These are phyloP conservation scores for Quercus rubra DNA, from an alignment of 306 rosid species.

Conservation along the genomic window DNA sequence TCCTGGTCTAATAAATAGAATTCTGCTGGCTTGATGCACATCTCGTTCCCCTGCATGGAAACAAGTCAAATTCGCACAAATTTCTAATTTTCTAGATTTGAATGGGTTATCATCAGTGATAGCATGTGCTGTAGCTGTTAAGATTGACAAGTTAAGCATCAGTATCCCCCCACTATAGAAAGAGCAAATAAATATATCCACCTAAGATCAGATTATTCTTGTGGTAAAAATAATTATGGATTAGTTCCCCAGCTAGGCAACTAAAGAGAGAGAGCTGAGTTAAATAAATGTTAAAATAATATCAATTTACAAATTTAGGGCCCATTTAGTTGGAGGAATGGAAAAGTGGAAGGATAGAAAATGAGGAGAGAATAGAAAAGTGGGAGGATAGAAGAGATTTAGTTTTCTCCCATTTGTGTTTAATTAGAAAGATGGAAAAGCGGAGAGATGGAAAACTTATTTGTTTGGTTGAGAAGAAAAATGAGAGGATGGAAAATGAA, in stretches of 20 bases:
- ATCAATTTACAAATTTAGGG: too few relatives aligned
- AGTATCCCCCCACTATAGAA: not conserved
- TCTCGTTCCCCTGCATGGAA: constrained; percentile 83
- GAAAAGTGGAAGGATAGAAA: too few relatives aligned
- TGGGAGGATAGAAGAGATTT: too few relatives aligned
- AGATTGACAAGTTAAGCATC: not conserved
- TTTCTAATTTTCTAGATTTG: not conserved
- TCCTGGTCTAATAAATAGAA: constrained; percentile 91
- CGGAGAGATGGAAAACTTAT: too few relatives aligned
- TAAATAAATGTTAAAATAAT: not conserved
- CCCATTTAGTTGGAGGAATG: too few relatives aligned
- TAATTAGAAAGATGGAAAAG: too few relatives aligned
- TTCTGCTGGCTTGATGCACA: constrained; percentile 90
- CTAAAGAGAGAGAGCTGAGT: too few relatives aligned
- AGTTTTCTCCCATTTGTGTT: too few relatives aligned
- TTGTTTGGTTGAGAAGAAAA: too few relatives aligned
- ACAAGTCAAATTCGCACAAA: not conserved
- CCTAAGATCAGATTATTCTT: not conserved
- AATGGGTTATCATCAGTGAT: not conserved
- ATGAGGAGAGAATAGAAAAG: too few relatives aligned
- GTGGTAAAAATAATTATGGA: not conserved
- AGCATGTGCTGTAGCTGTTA: not conserved
- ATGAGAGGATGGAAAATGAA: too few relatives aligned
- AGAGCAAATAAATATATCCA: not conserved
- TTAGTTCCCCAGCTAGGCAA: not conserved